Conservation (phyloP, 768 basidiomycete species). For the Mycena kentingensis region DNA sequence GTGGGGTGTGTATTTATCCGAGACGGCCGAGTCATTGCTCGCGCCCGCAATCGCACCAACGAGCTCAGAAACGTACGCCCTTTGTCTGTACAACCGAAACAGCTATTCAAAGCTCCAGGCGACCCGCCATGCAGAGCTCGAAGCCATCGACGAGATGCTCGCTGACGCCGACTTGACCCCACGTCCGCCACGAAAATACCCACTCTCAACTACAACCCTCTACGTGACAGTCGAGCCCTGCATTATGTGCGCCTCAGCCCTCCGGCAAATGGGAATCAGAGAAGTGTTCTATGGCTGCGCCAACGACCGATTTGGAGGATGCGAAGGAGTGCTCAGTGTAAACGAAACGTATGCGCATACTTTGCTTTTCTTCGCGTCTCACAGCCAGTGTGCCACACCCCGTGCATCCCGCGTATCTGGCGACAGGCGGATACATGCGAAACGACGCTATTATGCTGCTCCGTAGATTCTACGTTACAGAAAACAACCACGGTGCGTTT, state of each 20-base stretch:
- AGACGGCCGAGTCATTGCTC: conserved; percentile 73
- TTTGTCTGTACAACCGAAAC: too few species aligned
- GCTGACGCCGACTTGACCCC: conserved; percentile 61
- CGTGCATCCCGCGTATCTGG: conserved; percentile 70
- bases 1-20: conserved; percentile 96
- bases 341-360: conserved; percentile 61
- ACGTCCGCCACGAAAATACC: conserved; percentile 48
- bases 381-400: conserved; percentile 73
- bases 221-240: conserved; percentile 99
- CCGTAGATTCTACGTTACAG: conserved; percentile 88
- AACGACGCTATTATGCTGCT: conserved; percentile 87
- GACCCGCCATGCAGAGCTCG: conserved; percentile 95
- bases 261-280: conserved; percentile 90
- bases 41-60: conserved; percentile 92
- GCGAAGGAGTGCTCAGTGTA: conserved; percentile 90
- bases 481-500: conserved; percentile 81
- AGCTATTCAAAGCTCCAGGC: conserved; percentile 72
- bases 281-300: conserved; percentile 91
- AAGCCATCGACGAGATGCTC: conserved; percentile 90
- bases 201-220: conserved; percentile 76
- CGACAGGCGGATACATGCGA: conserved; percentile 73
- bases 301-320: conserved; percentile 96
- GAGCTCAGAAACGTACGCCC: conserved; percentile 79
- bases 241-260: conserved; percentile 97
- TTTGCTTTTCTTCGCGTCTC: conserved; percentile 9